Base-by-base conservation (phyloP, 352 stramenopile species). In the Phytopythium boreale region DNA sequence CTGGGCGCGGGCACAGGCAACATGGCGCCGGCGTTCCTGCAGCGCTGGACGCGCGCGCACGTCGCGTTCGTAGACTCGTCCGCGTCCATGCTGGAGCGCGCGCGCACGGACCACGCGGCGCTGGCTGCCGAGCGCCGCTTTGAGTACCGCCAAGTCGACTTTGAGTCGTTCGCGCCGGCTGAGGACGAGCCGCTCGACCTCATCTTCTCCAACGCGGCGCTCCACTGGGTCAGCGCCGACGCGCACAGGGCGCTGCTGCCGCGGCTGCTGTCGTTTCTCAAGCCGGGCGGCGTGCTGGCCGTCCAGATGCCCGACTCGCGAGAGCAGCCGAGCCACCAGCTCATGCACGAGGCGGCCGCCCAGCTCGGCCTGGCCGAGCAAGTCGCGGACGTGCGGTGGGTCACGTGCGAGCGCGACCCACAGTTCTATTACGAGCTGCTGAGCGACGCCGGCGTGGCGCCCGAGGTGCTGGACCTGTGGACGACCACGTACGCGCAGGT, bases 241-340 rank as follows among this genome's bases (percentile, higher is more conserved):
- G 63, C 68, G 9, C 80, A 93, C 61, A 56, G 65, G 37, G 44
- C 47, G 12, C 70, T 92, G 19, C 56, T 93, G 11, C 78, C 77
- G 0, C 64, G 64, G 10, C 70, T 93, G n/a, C 70, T 82, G 34
- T 76, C 76, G 24, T 77, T 80, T 46, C 56, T 93, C 20, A 90
- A 90, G 60, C 82, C 80, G 44, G 84, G 80, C n/a, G 84, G 84
- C 7, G 73, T 77, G 37, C 61, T 93, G 17, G 81, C 81, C 10
- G 87, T 92, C 62, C 84, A 92, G 64, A 92, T 90, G 63, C 84
- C 84, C 10, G 84, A 93, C 67, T 84, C 71, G 2, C 79, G 84
- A 5, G 7, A 60, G 6, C 77, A 90, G 44, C 75, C 80, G 34
- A 92, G 80, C 61, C 80, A 90, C 47, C 68, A 74, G 63, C 70